These are phyloP conservation scores for Obelidium mucronatum DNA, from an alignment of 192 early-diverging fungal genomes.

Conservation along the genomic window DNA sequence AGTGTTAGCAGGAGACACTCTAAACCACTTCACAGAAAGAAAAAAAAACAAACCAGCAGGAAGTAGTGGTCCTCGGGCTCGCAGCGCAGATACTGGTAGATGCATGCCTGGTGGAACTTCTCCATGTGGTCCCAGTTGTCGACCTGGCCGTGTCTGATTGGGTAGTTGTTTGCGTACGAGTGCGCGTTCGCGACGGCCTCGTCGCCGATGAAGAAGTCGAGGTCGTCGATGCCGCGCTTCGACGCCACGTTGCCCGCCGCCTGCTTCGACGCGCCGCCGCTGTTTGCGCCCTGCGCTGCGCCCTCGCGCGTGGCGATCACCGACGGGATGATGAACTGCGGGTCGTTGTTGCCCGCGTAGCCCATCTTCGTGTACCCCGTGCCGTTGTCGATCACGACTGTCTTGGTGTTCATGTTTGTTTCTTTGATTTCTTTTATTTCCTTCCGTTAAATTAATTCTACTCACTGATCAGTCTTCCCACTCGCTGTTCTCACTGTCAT, in stretches of 20 bases:
- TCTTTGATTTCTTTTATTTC: neutral
- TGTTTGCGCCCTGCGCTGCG: conserved; percentile 44
- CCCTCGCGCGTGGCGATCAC: conserved; percentile 81
- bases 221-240: conserved; percentile 96
- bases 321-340: conserved; percentile 98
- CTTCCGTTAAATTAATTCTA: neutral
- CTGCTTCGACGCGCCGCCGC: conserved; percentile 8
- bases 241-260: conserved; percentile 78
- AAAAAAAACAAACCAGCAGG: conserved; percentile 68
- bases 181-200: conserved; percentile 91
- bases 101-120: conserved; percentile 97
- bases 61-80: conserved; percentile 99
- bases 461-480: no score
- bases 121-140: conserved; percentile 99
- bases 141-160: conserved; percentile 97
- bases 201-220: conserved; percentile 97
- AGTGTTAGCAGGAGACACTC: neutral
- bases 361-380: conserved; percentile 99
- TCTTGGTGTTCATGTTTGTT: conserved; percentile 41
- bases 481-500: conserved; percentile 10
- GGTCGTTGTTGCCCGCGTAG: conserved; percentile 96
- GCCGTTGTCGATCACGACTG: conserved; percentile 98
- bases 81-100: conserved; percentile 97
- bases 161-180: conserved; percentile 88
- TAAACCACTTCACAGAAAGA: conserved; percentile 10